Evolutionary conservation across 129 eudicot genomes (phyloP).

Genomic region (Saussurea involucrata): DNA sequence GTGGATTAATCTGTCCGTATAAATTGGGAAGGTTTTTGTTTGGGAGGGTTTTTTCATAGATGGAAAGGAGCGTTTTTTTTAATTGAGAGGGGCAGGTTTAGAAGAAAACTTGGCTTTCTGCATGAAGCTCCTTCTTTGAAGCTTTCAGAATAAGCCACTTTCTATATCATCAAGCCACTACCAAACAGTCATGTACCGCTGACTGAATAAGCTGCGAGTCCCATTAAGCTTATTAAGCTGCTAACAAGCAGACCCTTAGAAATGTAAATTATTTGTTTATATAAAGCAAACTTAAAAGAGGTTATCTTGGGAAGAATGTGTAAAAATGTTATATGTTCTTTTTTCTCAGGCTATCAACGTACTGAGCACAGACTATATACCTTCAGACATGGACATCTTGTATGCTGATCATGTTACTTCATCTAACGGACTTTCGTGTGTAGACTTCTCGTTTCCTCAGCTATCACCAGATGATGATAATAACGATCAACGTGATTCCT

Average conservation of each 20-base stretch:
- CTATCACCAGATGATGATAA: conserved; percentile 41
- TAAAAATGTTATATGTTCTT: neutral
- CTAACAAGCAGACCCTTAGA: neutral
- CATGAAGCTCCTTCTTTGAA: no score
- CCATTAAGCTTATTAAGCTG: no score
- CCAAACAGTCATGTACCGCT: no score
- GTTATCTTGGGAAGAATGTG: neutral
- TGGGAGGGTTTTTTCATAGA: no score
- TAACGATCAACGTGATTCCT: conserved; percentile 64
- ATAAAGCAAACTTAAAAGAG: neutral
- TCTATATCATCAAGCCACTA: no score
- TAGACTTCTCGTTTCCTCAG: conserved; percentile 78
- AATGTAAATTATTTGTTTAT: neutral
- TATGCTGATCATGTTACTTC: conserved; percentile 97
- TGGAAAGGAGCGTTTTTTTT: no score
- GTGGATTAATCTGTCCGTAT: no score
- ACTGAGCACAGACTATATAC: conserved; percentile 64
- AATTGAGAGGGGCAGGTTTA: no score
- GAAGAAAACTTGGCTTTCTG: no score
- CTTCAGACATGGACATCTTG: conserved; percentile 77
- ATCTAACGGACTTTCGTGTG: conserved; percentile 86
- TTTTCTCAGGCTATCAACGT: conserved; percentile 68
- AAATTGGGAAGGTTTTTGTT: no score
- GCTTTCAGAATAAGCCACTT: no score
- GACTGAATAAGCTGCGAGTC: no score